Percentiles rank a stretch among this genome's conserved stretches.
phyloP scores from a whole-genome alignment of 345 rosid genomes.

The Mercurialis annua region DNA sequence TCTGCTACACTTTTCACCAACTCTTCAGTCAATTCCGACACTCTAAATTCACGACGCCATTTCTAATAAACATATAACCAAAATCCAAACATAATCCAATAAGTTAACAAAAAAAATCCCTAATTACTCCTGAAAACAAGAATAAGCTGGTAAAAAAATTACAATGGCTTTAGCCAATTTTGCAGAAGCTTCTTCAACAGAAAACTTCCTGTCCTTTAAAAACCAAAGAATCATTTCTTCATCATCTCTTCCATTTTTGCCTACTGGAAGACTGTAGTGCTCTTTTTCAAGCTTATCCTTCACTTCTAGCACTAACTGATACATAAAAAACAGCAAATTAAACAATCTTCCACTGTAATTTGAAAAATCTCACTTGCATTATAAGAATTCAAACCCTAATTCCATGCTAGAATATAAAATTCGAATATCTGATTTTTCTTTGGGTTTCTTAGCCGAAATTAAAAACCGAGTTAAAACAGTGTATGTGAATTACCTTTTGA shows the following conservation, averaged over 20 bases:
- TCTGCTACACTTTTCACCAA: constrained; percentile 48
- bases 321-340: not conserved
- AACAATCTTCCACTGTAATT: too few relatives aligned
- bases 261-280: constrained; percentile 56
- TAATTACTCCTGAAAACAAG: not conserved
- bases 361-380: too few relatives aligned
- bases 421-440: constrained; percentile 6
- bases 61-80: constrained; percentile 43
- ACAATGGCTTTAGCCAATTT: constrained; percentile 77
- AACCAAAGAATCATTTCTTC: constrained; percentile 93
- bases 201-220: constrained; percentile 67
- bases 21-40: constrained; percentile 63
- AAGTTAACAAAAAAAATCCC: not conserved
- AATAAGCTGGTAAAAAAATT: constrained; percentile 43
- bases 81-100: constrained; percentile 14
- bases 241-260: constrained; percentile 88
- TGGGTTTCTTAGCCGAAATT: constrained; percentile 12
- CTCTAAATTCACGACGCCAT: constrained; percentile 83
- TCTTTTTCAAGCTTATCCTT: constrained; percentile 65
- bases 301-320: constrained; percentile 77
- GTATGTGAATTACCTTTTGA: constrained; percentile 53
- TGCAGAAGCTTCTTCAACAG: constrained; percentile 53
- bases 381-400: not conserved
- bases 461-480: not conserved
- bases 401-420: not conserved